phyloP scores from a whole-genome alignment of 345 rosid species.

The Bruguiera sexangula region DNA sequence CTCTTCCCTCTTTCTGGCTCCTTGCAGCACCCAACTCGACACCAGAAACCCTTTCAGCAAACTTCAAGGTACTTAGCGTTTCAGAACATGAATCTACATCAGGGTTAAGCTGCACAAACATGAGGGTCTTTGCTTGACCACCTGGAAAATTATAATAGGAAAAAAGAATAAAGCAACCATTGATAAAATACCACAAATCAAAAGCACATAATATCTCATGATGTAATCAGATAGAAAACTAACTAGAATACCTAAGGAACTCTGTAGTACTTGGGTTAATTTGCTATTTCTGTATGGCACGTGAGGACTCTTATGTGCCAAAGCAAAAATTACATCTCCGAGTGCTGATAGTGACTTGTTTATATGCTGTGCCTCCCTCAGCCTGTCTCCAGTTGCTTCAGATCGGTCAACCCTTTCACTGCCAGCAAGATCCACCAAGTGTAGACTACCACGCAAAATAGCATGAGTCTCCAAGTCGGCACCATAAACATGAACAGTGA shows the following conservation, averaged over 20 bases:
- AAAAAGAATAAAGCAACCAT: constrained; percentile 4
- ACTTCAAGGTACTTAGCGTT: constrained; percentile 86
- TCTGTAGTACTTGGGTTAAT: constrained; percentile 95
- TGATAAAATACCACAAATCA: neutral
- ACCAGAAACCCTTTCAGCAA: constrained; percentile 97
- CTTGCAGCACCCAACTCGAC: constrained; percentile 93
- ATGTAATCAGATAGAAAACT: neutral
- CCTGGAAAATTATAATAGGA: constrained; percentile 42
- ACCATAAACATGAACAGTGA: constrained; percentile 90
- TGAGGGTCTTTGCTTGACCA: constrained; percentile 95
- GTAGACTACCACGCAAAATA: constrained; percentile 74
- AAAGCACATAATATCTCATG: neutral
- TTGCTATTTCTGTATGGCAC: constrained; percentile 97
- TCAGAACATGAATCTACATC: constrained; percentile 88
- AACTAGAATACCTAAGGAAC: constrained; percentile 70
- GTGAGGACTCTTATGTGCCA: constrained; percentile 79
- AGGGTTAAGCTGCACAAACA: constrained; percentile 96
- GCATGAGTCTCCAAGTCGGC: constrained; percentile 62
- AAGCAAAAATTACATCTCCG: constrained; percentile 90
- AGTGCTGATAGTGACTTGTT: constrained; percentile 93
- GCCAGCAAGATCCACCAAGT: constrained; percentile 96
- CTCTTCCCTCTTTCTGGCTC: constrained; percentile 86
- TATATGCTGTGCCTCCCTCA: constrained; percentile 94
- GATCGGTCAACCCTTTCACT: constrained; percentile 98
- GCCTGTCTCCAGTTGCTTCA: constrained; percentile 94